Conservation (phyloP, 2,329 filamentous ascomycete genomes). For the Botrytis elliptica region DNA sequence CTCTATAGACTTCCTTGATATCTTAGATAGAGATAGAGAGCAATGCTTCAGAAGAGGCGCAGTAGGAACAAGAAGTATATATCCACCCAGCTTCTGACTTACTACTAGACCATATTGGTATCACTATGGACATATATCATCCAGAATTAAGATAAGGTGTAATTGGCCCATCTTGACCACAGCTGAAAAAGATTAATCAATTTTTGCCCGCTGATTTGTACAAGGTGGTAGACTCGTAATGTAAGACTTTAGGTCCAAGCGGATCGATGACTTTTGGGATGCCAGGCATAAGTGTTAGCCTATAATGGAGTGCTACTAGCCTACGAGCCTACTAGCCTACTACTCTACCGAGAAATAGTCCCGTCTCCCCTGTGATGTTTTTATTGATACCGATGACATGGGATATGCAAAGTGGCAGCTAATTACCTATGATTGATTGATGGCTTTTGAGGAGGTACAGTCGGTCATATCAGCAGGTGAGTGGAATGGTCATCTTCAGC, state of each 20-base stretch:
- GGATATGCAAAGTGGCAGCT: background rate
- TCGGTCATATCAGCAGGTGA: background rate
- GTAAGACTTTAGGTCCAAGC: background rate
- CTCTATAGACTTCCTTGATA: background rate
- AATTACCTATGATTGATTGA: background rate
- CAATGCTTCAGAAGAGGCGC: background rate
- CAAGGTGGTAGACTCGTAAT: background rate
- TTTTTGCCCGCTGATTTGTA: conserved; percentile 14
- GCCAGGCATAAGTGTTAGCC: background rate
- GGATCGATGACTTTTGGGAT: background rate
- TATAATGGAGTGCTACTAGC: background rate
- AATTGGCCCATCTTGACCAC: conserved; percentile 2
- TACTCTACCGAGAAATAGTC: background rate
- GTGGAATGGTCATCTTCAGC: background rate
- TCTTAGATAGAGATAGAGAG: background rate
- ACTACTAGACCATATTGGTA: background rate
- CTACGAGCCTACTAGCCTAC: background rate
- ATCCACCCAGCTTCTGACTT: background rate
- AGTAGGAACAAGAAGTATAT: background rate
- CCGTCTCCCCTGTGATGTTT: background rate
- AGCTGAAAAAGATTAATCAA: conserved; percentile 11
- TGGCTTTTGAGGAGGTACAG: background rate
- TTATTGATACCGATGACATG: background rate
- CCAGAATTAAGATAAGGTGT: background rate
- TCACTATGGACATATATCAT: background rate